Conservation (phyloP, 2,329 filamentous ascomycete species). For the Boeremia exigua region DNA sequence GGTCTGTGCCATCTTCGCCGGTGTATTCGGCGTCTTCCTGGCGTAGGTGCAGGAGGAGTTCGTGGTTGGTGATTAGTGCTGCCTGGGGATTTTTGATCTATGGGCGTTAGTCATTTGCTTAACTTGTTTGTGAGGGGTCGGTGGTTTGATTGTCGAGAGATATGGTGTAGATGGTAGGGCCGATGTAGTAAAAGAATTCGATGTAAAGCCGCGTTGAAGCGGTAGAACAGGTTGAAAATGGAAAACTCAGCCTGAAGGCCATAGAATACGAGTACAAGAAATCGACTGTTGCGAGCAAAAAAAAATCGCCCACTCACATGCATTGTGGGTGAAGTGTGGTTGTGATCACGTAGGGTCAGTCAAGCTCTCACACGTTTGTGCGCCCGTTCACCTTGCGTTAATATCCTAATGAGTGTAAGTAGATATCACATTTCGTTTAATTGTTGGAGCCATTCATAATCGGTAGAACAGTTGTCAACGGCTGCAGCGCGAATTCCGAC, state of each 20-base stretch:
- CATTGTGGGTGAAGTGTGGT: conserved; percentile 8
- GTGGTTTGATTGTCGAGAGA: not conserved
- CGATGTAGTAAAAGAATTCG: not conserved
- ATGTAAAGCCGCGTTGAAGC: no score
- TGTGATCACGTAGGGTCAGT: not conserved
- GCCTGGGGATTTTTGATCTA: conserved; percentile 74
- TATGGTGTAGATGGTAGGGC: not conserved
- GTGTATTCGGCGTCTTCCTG: conserved; percentile 43
- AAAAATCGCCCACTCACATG: conserved; percentile 16
- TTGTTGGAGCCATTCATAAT: no score
- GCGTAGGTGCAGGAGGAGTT: conserved; percentile 63
- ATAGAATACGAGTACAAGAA: no score
- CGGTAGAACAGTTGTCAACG: not conserved
- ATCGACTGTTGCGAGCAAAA: no score
- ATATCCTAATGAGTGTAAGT: not conserved
- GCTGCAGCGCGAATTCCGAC: not conserved
- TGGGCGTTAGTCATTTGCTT: not conserved
- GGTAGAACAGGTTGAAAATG: no score
- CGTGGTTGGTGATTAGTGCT: conserved; percentile 73
- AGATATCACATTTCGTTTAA: not conserved
- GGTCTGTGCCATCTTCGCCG: conserved; percentile 36
- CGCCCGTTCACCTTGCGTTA: not conserved
- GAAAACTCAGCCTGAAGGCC: no score
- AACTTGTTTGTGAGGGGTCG: not conserved
- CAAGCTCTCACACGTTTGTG: not conserved